Evolutionary conservation across 345 rosid genomes (phyloP), one percentile per base, ranked within the genome.

Genomic region (Geranium brycei): DNA sequence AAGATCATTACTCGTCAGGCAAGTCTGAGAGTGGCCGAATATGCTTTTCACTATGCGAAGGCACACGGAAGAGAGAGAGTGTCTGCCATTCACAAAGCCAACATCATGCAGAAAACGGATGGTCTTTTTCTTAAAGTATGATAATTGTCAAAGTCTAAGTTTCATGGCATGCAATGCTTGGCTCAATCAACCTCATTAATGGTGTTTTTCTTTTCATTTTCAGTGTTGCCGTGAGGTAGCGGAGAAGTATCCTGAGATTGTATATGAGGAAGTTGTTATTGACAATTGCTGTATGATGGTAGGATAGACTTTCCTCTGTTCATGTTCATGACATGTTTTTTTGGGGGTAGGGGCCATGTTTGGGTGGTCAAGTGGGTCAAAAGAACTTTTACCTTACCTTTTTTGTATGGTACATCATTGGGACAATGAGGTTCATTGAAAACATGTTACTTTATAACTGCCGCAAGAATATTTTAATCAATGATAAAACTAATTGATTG

Each of bases 201-300:
- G 14, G 17, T 23, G 28, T 2, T 31, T 62, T 3, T 47, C 13
- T 47, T 57, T 68, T 59, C 23, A 56, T n/a, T 72, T 78, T 72
- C 82, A 95, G 99, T 91, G 99, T 78, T 95, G 99, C 68, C 96
- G 99, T 55, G 99, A 95, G 81, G 99, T 95, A 66, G 96, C 99
- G 0, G 87, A 84, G 81, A 91, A 91, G 82, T 95, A 91, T 67
- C 99, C 99, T 18, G 99, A 95, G 76, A 89, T 91, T 59, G 75
- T 30, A 31, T 95, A 91, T 56, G 99, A 95, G 81, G 99, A 95
- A 82, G 99, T 95, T 62, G 99, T 95, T 73, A 95, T 95, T 62
- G 99, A 95, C 82, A 95, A 95, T 77, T 95, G 99, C 75, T 91
- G 97, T 73, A 95, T 95, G 99, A 95, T 91, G 99, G 99, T 95